These are phyloP conservation scores for Suillus bovinus DNA, from an alignment of 768 basidiomycete species.

Conservation along the genomic window DNA sequence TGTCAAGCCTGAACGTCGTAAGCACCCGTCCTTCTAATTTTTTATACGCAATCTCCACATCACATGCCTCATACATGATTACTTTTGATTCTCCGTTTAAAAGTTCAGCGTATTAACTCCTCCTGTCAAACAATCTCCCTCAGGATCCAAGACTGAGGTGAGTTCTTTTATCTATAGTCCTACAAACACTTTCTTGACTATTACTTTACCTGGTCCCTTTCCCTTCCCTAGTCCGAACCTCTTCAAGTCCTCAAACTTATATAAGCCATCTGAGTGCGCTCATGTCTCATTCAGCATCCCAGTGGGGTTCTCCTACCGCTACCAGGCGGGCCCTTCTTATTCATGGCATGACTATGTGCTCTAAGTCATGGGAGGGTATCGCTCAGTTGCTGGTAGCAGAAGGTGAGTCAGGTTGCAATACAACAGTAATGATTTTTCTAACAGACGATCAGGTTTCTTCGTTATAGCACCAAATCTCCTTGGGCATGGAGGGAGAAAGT, in stretches of 20 bases:
- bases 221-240: not conserved
- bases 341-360: constrained; percentile 20
- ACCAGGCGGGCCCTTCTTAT: constrained; percentile 21
- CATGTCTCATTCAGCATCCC: constrained; percentile 13
- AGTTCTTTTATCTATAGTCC: too few species aligned
- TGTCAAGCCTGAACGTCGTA: not conserved
- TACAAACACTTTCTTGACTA: too few species aligned
- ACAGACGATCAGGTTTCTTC: constrained; percentile 21
- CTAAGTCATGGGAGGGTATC: constrained; percentile 21
- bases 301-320: constrained; percentile 22
- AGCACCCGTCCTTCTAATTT: too few species aligned
- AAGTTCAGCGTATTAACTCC: too few species aligned
- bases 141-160: too few species aligned
- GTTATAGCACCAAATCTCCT: constrained; percentile 27
- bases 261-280: not conserved
- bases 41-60: too few species aligned
- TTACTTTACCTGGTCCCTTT: too few species aligned
- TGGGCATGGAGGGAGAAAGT: constrained; percentile 20
- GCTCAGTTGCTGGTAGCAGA: constrained; percentile 14
- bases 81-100: too few species aligned
- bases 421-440: not conserved
- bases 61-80: too few species aligned
- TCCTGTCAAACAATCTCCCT: too few species aligned
- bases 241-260: not conserved
- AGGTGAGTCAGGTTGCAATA: constrained; percentile 12